phyloP scores from a whole-genome alignment of 805 yeast species.

The Komagataella mondaviorum region DNA sequence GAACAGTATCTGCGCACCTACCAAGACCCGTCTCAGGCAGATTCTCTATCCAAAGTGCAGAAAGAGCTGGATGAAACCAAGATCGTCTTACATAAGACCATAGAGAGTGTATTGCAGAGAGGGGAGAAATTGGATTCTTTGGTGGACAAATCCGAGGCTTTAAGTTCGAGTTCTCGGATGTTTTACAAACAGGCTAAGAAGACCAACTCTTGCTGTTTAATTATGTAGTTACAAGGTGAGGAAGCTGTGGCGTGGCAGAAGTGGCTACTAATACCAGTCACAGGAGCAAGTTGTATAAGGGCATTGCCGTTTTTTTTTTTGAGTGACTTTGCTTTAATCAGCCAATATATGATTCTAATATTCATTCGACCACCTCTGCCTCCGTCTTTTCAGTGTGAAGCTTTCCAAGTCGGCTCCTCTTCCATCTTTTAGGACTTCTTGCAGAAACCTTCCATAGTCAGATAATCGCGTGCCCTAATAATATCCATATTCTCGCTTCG shows the following conservation, averaged over 20 bases:
- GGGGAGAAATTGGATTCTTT: slow-evolving; percentile 92
- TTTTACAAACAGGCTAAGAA: slow-evolving; percentile 96
- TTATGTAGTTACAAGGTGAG: slow-evolving; percentile 30
- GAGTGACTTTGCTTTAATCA: background rate
- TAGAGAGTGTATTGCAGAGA: slow-evolving; percentile 85
- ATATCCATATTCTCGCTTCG: background rate
- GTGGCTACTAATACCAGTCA: background rate
- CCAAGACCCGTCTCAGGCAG: slow-evolving; percentile 97
- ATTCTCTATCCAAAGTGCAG: slow-evolving; percentile 92
- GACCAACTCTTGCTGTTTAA: slow-evolving; percentile 78
- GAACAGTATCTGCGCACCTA: slow-evolving; percentile 65
- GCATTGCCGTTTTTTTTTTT: background rate
- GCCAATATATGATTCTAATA: background rate
- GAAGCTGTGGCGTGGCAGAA: background rate
- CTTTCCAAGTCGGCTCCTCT: background rate
- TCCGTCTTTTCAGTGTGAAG: background rate
- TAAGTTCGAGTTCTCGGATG: slow-evolving; percentile 79
- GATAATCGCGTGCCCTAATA: background rate
- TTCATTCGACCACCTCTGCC: no score
- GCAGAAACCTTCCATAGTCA: background rate
- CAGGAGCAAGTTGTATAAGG: background rate
- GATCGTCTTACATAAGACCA: slow-evolving; percentile 89
- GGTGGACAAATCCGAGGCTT: slow-evolving; percentile 91
- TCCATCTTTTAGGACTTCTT: background rate
- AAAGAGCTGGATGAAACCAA: slow-evolving; percentile 97